Evolutionary conservation across 208 protist species (phyloP), one percentile per base, ranked within the genome.

Genomic region (Crithidia acanthocephali): DNA sequence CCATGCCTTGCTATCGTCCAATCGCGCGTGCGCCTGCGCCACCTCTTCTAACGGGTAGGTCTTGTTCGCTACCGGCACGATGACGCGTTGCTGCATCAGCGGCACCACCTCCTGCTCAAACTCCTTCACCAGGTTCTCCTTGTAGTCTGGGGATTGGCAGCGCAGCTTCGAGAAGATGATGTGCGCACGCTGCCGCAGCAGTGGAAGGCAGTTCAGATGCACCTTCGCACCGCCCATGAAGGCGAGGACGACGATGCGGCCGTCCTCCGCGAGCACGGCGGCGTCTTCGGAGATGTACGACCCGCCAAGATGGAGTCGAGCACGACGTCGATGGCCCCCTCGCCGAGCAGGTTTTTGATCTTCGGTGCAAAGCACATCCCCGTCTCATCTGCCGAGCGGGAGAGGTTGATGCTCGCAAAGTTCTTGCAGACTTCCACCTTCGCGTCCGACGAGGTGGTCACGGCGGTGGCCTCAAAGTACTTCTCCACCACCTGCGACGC

Each of bases 341-440:
- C 73, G 9, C 85, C 87, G 16, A 94, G 64, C 11, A 74, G 48
- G 22, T 69, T 68, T 42, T 81, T 82, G 1, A 92, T 62, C 74
- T 95, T 95, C 7, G 79, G 71, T 18, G 86, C 69, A 65, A 95
- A 95, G 75, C 80, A 83, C 55, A 85, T 72, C 27, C 87, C 85
- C 0, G 65, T 75, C 57, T 88, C 86, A 61, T 93, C 86, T n/a
- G 87, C 80, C 1, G 85, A 81, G 56, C 83, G 82, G 60, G 85
- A 79, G 10, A 94, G 28, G 58, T 72, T 80, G 71, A 86, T 51
- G 45, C 76, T 82, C 16, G 85, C 81, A 57, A 74, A 93, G 47
- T 77, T 82, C 44, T 86, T 87, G 80, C 88, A 93, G 30, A 88
- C 74, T 7, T 90, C 84, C n/a, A 96, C 61, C 76, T 96, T 96